Evolutionary conservation across 768 basidiomycete species (phyloP).

Genomic region (Sarcomyxa edulis): DNA sequence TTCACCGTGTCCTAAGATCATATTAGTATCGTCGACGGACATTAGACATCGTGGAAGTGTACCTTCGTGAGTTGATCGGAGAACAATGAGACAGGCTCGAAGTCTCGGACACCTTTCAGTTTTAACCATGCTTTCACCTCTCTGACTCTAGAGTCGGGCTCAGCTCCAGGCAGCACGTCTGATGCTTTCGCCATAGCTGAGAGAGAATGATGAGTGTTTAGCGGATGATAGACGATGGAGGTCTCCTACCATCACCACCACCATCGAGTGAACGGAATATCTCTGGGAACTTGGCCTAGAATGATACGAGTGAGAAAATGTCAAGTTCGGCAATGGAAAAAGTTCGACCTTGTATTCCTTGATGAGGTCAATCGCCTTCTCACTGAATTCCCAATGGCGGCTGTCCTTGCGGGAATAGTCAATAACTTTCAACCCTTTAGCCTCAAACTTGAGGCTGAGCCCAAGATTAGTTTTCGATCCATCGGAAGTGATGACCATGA

Average conservation of each 20-base stretch:
- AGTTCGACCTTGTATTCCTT: slow-evolving; percentile 70
- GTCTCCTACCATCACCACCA: slow-evolving; percentile 61
- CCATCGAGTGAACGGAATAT: slow-evolving; percentile 69
- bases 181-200: slow-evolving; percentile 71
- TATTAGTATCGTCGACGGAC: slow-evolving; percentile 1
- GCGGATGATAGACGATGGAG: background rate
- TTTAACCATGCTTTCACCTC: slow-evolving; percentile 87
- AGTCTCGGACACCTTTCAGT: slow-evolving; percentile 78
- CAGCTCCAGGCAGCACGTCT: slow-evolving; percentile 45
- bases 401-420: slow-evolving; percentile 87
- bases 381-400: slow-evolving; percentile 89
- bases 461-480: slow-evolving; percentile 85
- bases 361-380: slow-evolving; percentile 77
- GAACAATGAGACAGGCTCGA: slow-evolving; percentile 89
- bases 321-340: background rate
- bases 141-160: slow-evolving; percentile 66
- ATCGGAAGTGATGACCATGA: slow-evolving; percentile 80
- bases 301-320: slow-evolving; percentile 2
- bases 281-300: slow-evolving; percentile 75
- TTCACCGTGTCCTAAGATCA: slow-evolving; percentile 61
- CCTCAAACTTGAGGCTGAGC: slow-evolving; percentile 94
- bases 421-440: slow-evolving; percentile 87
- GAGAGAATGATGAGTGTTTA: slow-evolving; percentile 5
- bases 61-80: slow-evolving; percentile 92
- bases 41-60: background rate